Percentiles rank a stretch among this genome's conserved stretches.
These are phyloP conservation scores for Kwoniella newhampshirensis DNA, from an alignment of 768 basidiomycete species.

Conservation along the genomic window DNA sequence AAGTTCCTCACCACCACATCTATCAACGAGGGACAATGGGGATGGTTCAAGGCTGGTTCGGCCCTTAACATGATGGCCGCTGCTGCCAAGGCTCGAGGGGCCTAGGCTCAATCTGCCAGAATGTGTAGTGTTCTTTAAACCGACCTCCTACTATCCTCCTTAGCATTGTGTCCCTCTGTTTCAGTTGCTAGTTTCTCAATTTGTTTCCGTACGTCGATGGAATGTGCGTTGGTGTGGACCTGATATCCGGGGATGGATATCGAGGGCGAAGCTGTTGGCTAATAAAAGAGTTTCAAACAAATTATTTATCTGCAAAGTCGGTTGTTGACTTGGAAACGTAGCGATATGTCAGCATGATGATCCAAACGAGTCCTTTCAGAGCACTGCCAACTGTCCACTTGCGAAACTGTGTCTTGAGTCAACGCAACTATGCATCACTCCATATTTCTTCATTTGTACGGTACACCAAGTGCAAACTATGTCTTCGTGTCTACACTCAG, in stretches of 20 bases:
- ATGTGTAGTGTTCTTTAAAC: neutral
- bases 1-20: slow-evolving; percentile 81
- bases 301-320: neutral
- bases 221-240: neutral
- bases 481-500: too few species aligned
- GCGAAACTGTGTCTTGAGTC: too few species aligned
- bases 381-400: too few species aligned
- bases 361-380: neutral
- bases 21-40: slow-evolving; percentile 96
- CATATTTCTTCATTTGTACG: too few species aligned
- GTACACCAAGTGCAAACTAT: too few species aligned
- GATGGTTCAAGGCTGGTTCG: slow-evolving; percentile 97
- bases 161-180: slow-evolving; percentile 1
- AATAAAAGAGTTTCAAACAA: neutral
- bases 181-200: neutral
- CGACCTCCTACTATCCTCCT: neutral
- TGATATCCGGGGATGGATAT: neutral
- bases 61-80: slow-evolving; percentile 53
- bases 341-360: slow-evolving; percentile 2
- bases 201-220: neutral
- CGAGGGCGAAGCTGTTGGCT: neutral
- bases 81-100: slow-evolving; percentile 42
- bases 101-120: slow-evolving; percentile 1
- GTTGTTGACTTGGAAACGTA: neutral
- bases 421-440: too few species aligned